These are phyloP conservation scores for Dictyostelium purpureum DNA, from an alignment of 78 protist species.

Conservation along the genomic window DNA sequence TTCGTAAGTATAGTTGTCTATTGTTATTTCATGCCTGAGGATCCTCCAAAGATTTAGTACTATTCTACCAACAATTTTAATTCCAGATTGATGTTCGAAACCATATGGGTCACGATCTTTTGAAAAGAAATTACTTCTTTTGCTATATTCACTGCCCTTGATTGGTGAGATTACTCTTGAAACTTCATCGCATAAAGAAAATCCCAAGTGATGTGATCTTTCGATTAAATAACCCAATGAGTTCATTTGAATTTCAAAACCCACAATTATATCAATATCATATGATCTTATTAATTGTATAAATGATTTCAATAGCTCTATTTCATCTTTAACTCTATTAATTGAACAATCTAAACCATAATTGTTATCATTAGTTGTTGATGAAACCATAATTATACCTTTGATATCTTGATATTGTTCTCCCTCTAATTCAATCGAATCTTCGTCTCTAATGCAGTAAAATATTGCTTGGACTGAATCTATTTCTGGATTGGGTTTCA, in stretches of 20 bases:
- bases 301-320: constrained; percentile 45
- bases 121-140: constrained; percentile 15
- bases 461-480: constrained; percentile 53
- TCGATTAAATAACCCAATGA: constrained; percentile 91
- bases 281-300: constrained; percentile 46
- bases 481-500: constrained; percentile 76
- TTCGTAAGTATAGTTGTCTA: constrained; percentile 74
- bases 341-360: neutral
- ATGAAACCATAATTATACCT: constrained; percentile 66
- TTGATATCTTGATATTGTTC: constrained; percentile 55
- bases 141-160: neutral
- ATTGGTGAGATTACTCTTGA: constrained; percentile 12
- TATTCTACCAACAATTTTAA: constrained; percentile 87
- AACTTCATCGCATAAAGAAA: constrained; percentile 64
- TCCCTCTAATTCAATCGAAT: constrained; percentile 36
- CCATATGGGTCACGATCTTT: constrained; percentile 73
- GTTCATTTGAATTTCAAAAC: constrained; percentile 87
- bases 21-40: constrained; percentile 85
- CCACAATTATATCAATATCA: constrained; percentile 92
- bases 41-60: constrained; percentile 93
- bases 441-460: constrained; percentile 79
- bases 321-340: constrained; percentile 27
- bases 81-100: constrained; percentile 42
- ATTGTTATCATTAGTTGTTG: neutral
- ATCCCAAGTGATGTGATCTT: constrained; percentile 62